Evolutionary conservation across 2,329 filamentous ascomycete species (phyloP).

Genomic region (Ceratocystiopsis brevicomis): DNA sequence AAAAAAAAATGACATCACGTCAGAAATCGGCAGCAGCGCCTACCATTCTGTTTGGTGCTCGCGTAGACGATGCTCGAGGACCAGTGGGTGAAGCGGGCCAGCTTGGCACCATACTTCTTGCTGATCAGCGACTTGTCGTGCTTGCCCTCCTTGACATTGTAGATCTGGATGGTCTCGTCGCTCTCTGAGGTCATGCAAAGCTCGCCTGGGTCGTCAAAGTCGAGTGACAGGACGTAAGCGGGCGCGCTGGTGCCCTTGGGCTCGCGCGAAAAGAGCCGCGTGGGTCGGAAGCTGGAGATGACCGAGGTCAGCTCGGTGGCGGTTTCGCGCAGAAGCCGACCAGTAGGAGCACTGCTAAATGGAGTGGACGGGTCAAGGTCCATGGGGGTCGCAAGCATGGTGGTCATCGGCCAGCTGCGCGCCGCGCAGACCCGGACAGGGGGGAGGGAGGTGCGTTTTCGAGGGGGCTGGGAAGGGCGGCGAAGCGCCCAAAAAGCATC

Average conservation of each 20-base stretch:
- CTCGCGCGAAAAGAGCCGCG: slow-evolving; percentile 48
- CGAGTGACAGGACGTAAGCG: slow-evolving; percentile 66
- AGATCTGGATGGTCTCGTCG: slow-evolving; percentile 90
- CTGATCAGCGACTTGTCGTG: slow-evolving; percentile 77
- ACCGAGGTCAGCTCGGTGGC: slow-evolving; percentile 58
- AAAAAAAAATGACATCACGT: no score
- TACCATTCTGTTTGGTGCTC: slow-evolving; percentile 83
- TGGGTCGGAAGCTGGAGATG: slow-evolving; percentile 58
- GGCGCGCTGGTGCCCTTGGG: slow-evolving; percentile 31
- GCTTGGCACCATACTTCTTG: slow-evolving; percentile 91
- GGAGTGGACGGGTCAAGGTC: slow-evolving; percentile 28
- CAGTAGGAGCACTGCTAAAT: slow-evolving; percentile 18
- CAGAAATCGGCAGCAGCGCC: slow-evolving; percentile 6
- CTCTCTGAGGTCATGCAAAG: slow-evolving; percentile 78
- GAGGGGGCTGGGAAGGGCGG: no score
- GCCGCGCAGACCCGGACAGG: no score
- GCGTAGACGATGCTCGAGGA: slow-evolving; percentile 85
- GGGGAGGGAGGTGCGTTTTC: no score
- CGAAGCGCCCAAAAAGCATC: no score
- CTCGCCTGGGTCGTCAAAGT: slow-evolving; percentile 92
- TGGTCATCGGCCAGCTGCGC: background rate
- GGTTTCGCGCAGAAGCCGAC: slow-evolving; percentile 22
- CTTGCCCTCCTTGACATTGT: slow-evolving; percentile 78
- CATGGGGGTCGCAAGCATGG: slow-evolving; percentile 37
- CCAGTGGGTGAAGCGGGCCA: slow-evolving; percentile 87